Evolutionary conservation across 352 stramenopile species (phyloP).

Genomic region (Phytopythium vexans): DNA sequence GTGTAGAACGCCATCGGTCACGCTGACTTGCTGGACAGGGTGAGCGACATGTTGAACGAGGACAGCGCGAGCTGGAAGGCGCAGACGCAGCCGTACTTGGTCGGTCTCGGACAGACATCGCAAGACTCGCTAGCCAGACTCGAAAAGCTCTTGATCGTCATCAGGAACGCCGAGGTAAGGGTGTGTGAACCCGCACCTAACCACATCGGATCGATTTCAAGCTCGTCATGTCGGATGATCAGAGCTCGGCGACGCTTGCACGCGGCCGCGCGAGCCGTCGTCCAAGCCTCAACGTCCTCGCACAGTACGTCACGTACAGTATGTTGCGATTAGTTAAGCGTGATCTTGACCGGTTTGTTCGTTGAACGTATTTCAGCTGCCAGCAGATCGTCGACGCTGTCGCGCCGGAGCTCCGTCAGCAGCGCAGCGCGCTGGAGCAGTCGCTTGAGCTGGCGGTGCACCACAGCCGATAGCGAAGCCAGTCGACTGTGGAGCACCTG

Average conservation of each 20-base stretch:
- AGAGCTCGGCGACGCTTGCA: neutral
- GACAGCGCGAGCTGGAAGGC: neutral
- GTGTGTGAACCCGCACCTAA: neutral
- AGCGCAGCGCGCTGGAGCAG: constrained; percentile 3
- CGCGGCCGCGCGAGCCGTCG: neutral
- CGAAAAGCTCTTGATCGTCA: neutral
- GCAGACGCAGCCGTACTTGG: neutral
- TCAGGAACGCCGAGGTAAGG: neutral
- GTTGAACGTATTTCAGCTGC: neutral
- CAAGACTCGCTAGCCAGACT: neutral
- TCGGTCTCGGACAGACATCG: constrained; percentile 1
- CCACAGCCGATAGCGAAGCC: neutral
- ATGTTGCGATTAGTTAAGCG: neutral
- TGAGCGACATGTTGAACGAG: constrained; percentile 1
- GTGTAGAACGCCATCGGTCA: too few relatives aligned
- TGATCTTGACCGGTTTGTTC: neutral
- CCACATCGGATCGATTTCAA: too few relatives aligned
- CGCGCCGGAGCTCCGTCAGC: constrained; percentile 3
- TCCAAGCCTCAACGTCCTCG: constrained; percentile 3
- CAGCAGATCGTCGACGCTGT: constrained; percentile 1
- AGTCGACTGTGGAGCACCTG: neutral
- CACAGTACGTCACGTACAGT: neutral
- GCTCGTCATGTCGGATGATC: neutral
- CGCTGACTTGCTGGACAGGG: neutral
- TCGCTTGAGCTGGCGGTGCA: neutral